Conservation (phyloP, 164 flowering plant genomes). For the Amborella trichopoda region DNA sequence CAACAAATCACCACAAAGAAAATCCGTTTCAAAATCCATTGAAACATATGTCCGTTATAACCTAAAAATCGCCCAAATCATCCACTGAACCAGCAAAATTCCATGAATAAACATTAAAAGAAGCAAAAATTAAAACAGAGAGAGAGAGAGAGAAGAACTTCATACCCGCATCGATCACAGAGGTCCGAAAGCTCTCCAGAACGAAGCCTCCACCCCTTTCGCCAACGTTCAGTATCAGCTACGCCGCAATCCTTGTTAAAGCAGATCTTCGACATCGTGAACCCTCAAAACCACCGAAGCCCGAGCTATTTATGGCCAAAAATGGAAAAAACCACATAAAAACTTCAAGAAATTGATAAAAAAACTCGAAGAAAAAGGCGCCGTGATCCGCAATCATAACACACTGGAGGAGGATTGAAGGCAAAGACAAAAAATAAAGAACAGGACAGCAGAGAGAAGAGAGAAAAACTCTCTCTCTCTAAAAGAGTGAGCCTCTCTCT, state of each 20-base stretch:
- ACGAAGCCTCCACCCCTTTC: constrained; percentile 77
- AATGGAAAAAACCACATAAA: no score
- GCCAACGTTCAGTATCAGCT: constrained; percentile 27
- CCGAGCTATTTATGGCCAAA: no score
- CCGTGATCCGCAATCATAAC: no score
- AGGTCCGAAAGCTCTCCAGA: constrained; percentile 62
- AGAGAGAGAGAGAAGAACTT: not conserved
- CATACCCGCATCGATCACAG: constrained; percentile 87
- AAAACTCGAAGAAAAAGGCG: no score
- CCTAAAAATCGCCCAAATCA: not conserved
- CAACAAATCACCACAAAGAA: not conserved
- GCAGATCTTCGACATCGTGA: constrained; percentile 35
- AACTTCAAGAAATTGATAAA: no score
- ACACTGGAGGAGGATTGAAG: no score
- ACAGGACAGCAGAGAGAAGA: no score
- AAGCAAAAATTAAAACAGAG: not conserved
- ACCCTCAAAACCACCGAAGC: no score
- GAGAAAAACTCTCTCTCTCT: no score
- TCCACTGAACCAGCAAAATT: not conserved
- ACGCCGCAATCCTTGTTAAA: constrained; percentile 60
- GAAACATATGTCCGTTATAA: not conserved
- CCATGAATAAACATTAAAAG: no score
- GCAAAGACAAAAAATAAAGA: no score
- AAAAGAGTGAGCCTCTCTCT: no score
- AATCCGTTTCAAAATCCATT: not conserved